Conservation (phyloP, 257 asterid species). For the Solanum megistacrolobum region DNA sequence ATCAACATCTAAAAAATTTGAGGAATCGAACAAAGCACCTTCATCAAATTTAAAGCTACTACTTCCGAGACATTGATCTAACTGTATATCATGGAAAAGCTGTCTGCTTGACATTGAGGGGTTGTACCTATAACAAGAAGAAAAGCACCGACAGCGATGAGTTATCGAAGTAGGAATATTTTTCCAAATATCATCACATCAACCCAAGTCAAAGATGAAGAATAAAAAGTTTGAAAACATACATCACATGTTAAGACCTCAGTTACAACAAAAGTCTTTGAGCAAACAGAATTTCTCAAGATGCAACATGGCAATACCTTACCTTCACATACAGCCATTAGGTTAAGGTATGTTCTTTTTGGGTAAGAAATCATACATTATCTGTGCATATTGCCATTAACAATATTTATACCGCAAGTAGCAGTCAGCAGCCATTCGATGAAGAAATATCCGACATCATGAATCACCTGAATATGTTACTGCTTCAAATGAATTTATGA, state of each 20-base stretch:
- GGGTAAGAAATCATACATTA: not conserved
- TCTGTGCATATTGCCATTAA: not conserved
- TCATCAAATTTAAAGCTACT: constrained; percentile 5
- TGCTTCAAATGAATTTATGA: not conserved
- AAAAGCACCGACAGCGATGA: not conserved
- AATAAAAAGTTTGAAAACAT: not conserved
- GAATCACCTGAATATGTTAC: not conserved
- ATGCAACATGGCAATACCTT: not conserved
- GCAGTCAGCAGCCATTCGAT: not conserved
- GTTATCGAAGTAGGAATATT: not conserved
- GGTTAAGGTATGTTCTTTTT: not conserved
- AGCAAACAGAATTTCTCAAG: not conserved
- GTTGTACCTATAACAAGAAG: constrained; percentile 34
- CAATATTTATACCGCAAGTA: not conserved
- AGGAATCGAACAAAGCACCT: constrained; percentile 29
- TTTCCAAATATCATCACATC: not conserved
- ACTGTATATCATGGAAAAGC: constrained; percentile 35
- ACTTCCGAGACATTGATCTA: constrained; percentile 28
- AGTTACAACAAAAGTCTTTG: not conserved
- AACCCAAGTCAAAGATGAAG: not conserved
- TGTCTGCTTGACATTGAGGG: constrained; percentile 47
- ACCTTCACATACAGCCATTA: not conserved
- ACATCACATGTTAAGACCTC: not conserved
- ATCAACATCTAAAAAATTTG: constrained; percentile 70
- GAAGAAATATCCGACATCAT: not conserved